Percentiles rank a stretch among this genome's conserved stretches.
Conservation (phyloP, 768 basidiomycete species). For the Tulasnella sp. region DNA sequence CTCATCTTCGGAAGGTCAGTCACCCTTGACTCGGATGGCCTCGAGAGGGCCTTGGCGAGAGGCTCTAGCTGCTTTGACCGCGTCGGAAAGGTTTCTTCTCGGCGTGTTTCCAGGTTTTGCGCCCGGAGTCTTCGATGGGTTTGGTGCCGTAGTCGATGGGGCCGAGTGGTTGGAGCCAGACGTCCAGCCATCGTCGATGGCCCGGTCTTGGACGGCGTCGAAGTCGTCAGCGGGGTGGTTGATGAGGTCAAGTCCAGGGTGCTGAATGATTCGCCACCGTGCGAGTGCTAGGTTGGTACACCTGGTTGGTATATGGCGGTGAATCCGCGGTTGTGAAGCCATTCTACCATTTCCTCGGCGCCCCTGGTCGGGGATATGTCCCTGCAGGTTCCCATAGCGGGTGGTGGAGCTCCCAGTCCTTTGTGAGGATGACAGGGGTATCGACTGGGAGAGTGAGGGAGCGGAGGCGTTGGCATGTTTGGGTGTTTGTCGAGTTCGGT, state of each 20-base stretch:
- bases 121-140: neutral
- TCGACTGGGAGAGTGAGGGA: neutral
- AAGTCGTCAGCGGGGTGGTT: neutral
- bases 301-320: slow-evolving; percentile 5
- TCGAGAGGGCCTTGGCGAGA: neutral
- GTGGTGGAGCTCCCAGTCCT: slow-evolving; percentile 12
- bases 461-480: neutral
- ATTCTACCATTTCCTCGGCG: neutral
- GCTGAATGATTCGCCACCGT: neutral
- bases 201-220: neutral
- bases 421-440: slow-evolving; percentile 4
- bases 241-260: slow-evolving; percentile 9
- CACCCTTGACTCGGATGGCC: neutral
- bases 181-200: neutral
- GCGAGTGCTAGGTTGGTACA: neutral
- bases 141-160: neutral
- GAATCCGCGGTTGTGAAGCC: neutral
- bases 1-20: neutral
- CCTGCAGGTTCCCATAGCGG: neutral
- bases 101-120: neutral
- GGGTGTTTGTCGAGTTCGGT: neutral
- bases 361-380: neutral
- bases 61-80: neutral
- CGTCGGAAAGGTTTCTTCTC: neutral
- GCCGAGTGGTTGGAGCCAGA: slow-evolving; percentile 8